These are phyloP conservation scores for Myxozyma geophila DNA, from an alignment of 805 yeast genomes.

Conservation along the genomic window DNA sequence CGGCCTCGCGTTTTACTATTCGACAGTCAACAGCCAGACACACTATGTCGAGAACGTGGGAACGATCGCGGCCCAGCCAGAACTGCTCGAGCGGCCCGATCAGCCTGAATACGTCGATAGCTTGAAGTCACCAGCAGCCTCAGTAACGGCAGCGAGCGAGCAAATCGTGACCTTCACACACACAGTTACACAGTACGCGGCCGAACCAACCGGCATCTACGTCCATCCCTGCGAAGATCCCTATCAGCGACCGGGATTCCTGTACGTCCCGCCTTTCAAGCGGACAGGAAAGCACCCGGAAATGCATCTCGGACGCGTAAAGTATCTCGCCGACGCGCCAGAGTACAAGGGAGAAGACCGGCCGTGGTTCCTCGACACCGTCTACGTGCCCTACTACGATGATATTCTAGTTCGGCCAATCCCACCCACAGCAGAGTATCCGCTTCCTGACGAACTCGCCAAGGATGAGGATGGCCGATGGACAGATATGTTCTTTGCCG, in stretches of 20 bases:
- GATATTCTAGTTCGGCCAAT: background rate
- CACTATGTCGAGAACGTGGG: background rate
- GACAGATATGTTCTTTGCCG: background rate
- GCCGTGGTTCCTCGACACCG: conserved; percentile 3
- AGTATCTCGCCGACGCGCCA: background rate
- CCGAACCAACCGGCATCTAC: background rate
- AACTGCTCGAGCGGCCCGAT: background rate
- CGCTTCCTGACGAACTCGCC: background rate
- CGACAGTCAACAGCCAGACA: background rate
- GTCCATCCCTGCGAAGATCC: conserved; percentile 28
- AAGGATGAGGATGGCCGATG: background rate
- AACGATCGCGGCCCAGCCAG: background rate
- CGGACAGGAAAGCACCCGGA: background rate
- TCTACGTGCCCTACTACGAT: conserved; percentile 11
- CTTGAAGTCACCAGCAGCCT: background rate
- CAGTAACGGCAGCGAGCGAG: background rate
- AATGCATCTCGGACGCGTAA: background rate
- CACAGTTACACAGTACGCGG: conserved; percentile 1
- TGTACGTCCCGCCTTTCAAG: conserved; percentile 7
- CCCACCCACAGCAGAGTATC: background rate
- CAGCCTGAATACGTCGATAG: too few relatives aligned
- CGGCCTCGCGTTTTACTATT: background rate
- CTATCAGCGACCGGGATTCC: conserved; percentile 27
- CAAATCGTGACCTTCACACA: conserved; percentile 1
- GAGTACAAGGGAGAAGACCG: background rate